phyloP scores from a whole-genome alignment of 805 yeast genomes.

The Metschnikowia matae region DNA sequence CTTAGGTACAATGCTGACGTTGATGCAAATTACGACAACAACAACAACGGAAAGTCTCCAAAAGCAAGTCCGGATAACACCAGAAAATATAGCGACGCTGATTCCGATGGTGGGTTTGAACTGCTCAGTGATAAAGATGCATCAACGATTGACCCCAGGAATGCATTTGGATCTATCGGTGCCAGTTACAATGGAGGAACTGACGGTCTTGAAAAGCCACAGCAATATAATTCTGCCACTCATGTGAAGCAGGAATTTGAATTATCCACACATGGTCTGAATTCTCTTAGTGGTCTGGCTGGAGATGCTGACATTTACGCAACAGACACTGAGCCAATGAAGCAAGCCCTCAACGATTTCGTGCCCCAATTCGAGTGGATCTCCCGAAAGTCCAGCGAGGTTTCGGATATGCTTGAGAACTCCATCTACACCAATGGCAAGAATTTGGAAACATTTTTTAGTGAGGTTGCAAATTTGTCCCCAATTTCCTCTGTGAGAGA shows the following conservation, averaged over 20 bases:
- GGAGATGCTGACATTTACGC: background rate
- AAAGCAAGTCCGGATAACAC: background rate
- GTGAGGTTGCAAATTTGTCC: slow-evolving; percentile 39
- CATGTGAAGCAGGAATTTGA: background rate
- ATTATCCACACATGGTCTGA: background rate
- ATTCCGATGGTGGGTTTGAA: background rate
- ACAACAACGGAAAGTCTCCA: background rate
- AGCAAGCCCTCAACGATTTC: background rate
- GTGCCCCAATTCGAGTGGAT: slow-evolving; percentile 9
- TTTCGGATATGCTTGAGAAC: background rate
- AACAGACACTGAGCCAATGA: background rate
- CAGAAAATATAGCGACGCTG: background rate
- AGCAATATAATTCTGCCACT: background rate
- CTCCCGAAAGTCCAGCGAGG: slow-evolving; percentile 4
- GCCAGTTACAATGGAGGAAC: background rate
- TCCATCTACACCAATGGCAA: slow-evolving; percentile 5
- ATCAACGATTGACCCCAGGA: slow-evolving; percentile 1
- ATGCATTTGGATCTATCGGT: background rate
- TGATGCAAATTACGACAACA: slow-evolving; percentile 5
- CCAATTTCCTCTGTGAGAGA: slow-evolving; percentile 10
- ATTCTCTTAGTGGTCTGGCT: background rate
- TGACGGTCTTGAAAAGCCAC: background rate
- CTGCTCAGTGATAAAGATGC: background rate
- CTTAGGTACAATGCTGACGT: slow-evolving; percentile 44
- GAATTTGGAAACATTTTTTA: slow-evolving; percentile 44